phyloP scores from a whole-genome alignment of 495 filamentous ascomycete genomes.

The Penicillium bialowiezense region DNA sequence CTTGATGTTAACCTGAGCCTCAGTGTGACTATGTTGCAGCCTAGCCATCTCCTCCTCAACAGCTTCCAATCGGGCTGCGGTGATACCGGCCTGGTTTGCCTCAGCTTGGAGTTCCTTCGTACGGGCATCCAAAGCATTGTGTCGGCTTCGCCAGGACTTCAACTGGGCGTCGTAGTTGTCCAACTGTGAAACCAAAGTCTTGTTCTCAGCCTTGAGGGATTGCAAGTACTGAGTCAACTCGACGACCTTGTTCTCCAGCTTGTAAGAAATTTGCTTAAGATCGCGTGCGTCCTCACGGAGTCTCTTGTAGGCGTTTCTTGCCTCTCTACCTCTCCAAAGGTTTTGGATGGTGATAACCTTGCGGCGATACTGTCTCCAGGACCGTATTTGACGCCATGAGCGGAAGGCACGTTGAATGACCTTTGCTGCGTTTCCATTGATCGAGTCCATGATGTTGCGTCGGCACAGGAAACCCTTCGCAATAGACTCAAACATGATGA shows the following conservation, averaged over 20 bases:
- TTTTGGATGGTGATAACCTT: constrained; percentile 90
- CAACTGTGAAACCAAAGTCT: constrained; percentile 78
- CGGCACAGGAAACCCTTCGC: constrained; percentile 89
- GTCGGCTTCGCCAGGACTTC: constrained; percentile 87
- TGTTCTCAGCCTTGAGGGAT: constrained; percentile 90
- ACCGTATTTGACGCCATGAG: constrained; percentile 68
- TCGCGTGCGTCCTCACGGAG: constrained; percentile 93
- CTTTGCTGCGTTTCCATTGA: constrained; percentile 87
- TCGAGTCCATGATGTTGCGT: constrained; percentile 85
- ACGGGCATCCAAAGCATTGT: constrained; percentile 85
- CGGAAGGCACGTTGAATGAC: constrained; percentile 91
- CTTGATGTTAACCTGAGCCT: constrained; percentile 83
- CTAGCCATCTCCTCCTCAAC: constrained; percentile 94
- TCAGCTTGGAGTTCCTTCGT: constrained; percentile 93
- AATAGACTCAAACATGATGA: constrained; percentile 81
- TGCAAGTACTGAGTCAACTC: constrained; percentile 94
- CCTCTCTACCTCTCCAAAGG: constrained; percentile 84
- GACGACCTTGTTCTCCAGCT: constrained; percentile 98
- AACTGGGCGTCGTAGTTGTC: constrained; percentile 96
- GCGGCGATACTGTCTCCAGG: constrained; percentile 84
- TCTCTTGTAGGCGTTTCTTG: constrained; percentile 80
- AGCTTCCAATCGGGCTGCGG: constrained; percentile 77
- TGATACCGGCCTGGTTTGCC: constrained; percentile 96
- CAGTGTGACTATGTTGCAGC: constrained; percentile 81
- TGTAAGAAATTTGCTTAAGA: constrained; percentile 98